phyloP scores from a whole-genome alignment of 148 eudicot species.

The Spergularia marina region DNA sequence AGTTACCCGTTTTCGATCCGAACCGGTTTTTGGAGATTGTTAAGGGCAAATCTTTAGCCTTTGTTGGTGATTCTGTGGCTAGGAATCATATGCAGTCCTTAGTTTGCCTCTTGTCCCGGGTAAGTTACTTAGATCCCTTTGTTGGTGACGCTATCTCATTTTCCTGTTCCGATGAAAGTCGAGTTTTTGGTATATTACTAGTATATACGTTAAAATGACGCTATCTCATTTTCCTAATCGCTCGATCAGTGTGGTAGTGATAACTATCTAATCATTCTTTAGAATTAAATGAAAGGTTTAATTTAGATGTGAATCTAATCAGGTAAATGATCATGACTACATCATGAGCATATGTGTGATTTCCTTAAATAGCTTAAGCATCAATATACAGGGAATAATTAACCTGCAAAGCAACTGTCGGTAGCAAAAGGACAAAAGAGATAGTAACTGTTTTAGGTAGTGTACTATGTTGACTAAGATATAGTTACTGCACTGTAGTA shows the following conservation, averaged over 20 bases:
- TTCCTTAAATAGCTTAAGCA: no score
- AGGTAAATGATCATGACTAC: no score
- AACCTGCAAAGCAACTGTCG: background rate
- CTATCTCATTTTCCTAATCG: no score
- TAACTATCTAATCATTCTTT: no score
- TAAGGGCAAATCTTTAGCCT: slow-evolving; percentile 43
- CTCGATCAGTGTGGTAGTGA: no score
- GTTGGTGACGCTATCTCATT: background rate
- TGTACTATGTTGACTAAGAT: background rate
- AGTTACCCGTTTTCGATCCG: slow-evolving; percentile 41
- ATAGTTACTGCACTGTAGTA: no score
- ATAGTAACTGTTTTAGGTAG: slow-evolving; percentile 1
- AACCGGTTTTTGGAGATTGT: slow-evolving; percentile 40
- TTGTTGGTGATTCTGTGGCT: slow-evolving; percentile 60
- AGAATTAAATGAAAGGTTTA: no score
- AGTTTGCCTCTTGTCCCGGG: slow-evolving; percentile 57
- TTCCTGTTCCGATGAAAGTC: background rate
- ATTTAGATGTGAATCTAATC: no score
- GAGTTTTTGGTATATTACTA: background rate
- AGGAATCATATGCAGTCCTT: slow-evolving; percentile 63
- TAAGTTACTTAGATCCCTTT: slow-evolving; percentile 12
- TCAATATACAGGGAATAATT: no score
- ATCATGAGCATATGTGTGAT: no score
- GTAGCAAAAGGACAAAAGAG: background rate
- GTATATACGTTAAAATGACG: no score